Evolutionary conservation across 257 asterid species (phyloP).

Genomic region (Primulina tabacum): DNA sequence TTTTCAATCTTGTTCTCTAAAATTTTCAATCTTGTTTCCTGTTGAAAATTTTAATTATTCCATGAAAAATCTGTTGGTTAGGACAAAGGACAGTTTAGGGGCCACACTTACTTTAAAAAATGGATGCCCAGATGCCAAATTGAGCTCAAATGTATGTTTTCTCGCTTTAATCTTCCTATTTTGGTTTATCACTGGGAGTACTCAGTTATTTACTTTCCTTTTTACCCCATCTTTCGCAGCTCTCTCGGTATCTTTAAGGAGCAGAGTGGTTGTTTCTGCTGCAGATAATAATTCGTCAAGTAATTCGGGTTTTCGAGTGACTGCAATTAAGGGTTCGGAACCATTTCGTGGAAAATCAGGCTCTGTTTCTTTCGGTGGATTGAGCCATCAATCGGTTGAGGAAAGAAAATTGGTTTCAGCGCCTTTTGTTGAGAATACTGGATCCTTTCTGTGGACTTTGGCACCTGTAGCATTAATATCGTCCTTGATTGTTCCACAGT

Average conservation of each 20-base stretch:
- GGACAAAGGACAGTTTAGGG: slow-evolving; percentile 35
- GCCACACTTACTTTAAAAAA: slow-evolving; percentile 22
- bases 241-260: slow-evolving; percentile 32
- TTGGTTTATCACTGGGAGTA: neutral
- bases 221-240: slow-evolving; percentile 21
- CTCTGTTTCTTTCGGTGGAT: slow-evolving; percentile 67
- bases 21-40: neutral
- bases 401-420: slow-evolving; percentile 63
- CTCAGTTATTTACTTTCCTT: neutral
- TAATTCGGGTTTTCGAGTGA: slow-evolving; percentile 38
- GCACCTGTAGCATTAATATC: slow-evolving; percentile 81
- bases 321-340: slow-evolving; percentile 41
- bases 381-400: slow-evolving; percentile 73
- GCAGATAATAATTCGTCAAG: slow-evolving; percentile 32
- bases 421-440: slow-evolving; percentile 56
- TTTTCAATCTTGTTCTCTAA: neutral
- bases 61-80: slow-evolving; percentile 20
- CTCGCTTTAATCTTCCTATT: slow-evolving; percentile 17
- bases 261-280: slow-evolving; percentile 30
- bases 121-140: slow-evolving; percentile 32
- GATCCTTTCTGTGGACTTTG: slow-evolving; percentile 72
- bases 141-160: slow-evolving; percentile 39
- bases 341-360: slow-evolving; percentile 82
- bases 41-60: neutral
- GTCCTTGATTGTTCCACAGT: slow-evolving; percentile 59